A percentile compares a stretch with the other conserved stretches of the same genome.
phyloP scores from a whole-genome alignment of 305 asterid species.

The Rubia peregrina region DNA sequence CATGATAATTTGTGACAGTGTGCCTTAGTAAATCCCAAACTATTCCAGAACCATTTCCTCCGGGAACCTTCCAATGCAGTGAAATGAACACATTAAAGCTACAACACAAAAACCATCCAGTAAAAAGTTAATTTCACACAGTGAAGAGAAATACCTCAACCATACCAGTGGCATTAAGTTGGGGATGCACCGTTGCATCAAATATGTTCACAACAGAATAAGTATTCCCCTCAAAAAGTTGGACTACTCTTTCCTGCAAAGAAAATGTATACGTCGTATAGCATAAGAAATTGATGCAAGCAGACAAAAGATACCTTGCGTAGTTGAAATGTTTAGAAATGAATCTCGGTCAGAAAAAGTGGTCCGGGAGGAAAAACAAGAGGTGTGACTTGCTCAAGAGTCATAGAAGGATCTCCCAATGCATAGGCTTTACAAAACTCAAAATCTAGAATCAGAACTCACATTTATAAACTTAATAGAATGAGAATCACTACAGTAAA shows the following conservation, averaged over 20 bases:
- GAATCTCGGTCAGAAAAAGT: conserved; percentile 86
- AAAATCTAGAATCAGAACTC: conserved; percentile 8
- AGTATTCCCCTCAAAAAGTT: conserved; percentile 85
- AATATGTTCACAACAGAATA: conserved; percentile 93
- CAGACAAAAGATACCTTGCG: conserved; percentile 15
- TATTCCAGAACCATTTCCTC: conserved; percentile 97
- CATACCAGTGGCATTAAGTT: conserved; percentile 67
- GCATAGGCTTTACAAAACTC: conserved; percentile 58
- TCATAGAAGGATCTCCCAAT: conserved; percentile 82
- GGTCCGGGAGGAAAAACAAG: conserved; percentile 51
- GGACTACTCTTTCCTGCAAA: conserved; percentile 87
- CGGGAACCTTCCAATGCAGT: conserved; percentile 57
- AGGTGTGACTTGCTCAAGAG: conserved; percentile 86
- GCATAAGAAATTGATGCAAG: conserved; percentile 11
- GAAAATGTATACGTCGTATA: too few relatives aligned
- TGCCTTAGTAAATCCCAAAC: conserved; percentile 94
- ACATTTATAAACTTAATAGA: not conserved
- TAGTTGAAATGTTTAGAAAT: conserved; percentile 16
- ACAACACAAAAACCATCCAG: not conserved
- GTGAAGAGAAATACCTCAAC: conserved; percentile 62
- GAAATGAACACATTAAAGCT: not conserved
- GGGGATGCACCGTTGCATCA: conserved; percentile 85
- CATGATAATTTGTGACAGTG: conserved; percentile 95
- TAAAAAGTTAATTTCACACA: not conserved
- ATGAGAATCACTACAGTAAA: not conserved